Percentiles rank a stretch among this genome's conserved stretches.
Evolutionary conservation across 257 asterid species (phyloP).

Genomic region (Fraxinus americana): DNA sequence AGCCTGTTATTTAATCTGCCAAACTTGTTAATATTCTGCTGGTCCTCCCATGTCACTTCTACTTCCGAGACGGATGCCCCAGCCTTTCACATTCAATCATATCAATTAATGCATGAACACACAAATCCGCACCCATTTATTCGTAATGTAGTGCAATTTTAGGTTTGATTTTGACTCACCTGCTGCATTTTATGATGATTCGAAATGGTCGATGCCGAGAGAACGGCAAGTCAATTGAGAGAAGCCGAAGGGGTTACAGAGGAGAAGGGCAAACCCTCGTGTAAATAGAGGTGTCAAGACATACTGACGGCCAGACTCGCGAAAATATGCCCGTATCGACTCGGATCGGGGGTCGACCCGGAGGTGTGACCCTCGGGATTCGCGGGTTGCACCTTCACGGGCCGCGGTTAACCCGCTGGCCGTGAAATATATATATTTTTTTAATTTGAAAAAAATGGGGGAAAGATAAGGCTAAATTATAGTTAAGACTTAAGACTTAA

Average conservation of each 20-base stretch:
- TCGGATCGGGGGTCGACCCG: no score
- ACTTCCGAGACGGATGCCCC: slow-evolving; percentile 70
- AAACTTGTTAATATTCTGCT: slow-evolving; percentile 91
- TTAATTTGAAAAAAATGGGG: no score
- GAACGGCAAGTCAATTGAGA: background rate
- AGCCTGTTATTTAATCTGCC: slow-evolving; percentile 84
- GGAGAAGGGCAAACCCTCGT: background rate
- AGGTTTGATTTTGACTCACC: slow-evolving; percentile 31
- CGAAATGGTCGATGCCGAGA: background rate
- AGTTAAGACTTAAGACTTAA: no score
- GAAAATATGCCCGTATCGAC: no score
- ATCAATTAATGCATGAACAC: background rate
- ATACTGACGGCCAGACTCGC: no score
- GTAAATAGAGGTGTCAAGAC: no score
- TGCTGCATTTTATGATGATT: slow-evolving; percentile 43
- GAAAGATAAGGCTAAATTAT: no score
- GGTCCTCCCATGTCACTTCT: slow-evolving; percentile 97
- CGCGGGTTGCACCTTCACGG: no score
- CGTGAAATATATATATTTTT: no score
- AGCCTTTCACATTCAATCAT: slow-evolving; percentile 40
- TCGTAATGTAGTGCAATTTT: background rate
- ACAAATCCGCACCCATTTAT: background rate
- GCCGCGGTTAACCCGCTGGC: no score
- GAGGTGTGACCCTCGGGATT: no score
- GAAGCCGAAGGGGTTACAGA: background rate